Conservation (phyloP, 2,329 filamentous ascomycete genomes). For the Fusarium caatingaense region DNA sequence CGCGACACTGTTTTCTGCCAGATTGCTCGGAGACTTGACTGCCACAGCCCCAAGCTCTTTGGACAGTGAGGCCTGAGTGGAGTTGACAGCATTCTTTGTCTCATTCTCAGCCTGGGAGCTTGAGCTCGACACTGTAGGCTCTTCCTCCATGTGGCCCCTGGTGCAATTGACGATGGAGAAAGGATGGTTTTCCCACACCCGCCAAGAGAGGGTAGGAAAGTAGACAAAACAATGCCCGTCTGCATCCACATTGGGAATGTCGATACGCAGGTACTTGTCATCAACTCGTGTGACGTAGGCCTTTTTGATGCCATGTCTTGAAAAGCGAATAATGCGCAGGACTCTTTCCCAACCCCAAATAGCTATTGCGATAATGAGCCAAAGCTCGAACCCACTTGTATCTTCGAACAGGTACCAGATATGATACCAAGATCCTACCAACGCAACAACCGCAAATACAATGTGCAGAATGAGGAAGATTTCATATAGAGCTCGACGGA, state of each 20-base stretch:
- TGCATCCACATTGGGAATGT: conserved; percentile 43
- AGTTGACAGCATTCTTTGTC: not conserved
- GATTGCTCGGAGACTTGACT: not conserved
- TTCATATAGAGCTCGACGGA: conserved; percentile 56
- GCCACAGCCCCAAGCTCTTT: conserved; percentile 29
- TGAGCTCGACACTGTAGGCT: not conserved
- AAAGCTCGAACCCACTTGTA: conserved; percentile 57
- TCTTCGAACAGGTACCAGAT: conserved; percentile 51
- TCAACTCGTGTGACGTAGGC: conserved; percentile 46
- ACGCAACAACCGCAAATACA: conserved; percentile 52
- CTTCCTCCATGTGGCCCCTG: not conserved
- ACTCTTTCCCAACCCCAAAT: conserved; percentile 49
- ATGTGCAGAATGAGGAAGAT: conserved; percentile 59
- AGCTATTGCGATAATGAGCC: conserved; percentile 45
- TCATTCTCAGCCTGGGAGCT: conserved; percentile 28
- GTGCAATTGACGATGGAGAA: conserved; percentile 47
- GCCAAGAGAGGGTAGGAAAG: conserved; percentile 49
- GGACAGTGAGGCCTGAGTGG: not conserved
- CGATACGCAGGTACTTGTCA: conserved; percentile 47
- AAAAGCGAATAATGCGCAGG: conserved; percentile 37
- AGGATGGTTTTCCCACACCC: conserved; percentile 50
- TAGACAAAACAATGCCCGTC: conserved; percentile 48
- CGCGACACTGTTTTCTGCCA: not conserved
- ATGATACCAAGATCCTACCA: conserved; percentile 59
- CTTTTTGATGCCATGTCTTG: conserved; percentile 42